A percentile compares a stretch with the other conserved stretches of the same genome.
phyloP scores from a whole-genome alignment of 257 asterid species.

The Thymus quinquecostatus region DNA sequence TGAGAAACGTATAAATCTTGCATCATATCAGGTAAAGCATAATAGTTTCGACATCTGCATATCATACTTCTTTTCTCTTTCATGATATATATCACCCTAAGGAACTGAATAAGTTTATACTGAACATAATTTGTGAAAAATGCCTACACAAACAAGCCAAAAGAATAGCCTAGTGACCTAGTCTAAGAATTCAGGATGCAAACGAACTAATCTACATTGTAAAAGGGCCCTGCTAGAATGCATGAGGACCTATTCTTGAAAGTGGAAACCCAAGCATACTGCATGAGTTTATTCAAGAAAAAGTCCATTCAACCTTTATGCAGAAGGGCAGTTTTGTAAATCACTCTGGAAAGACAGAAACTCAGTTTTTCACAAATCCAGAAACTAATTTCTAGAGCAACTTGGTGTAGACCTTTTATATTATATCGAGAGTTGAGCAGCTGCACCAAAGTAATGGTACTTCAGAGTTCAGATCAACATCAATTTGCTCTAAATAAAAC shows the following conservation, averaged over 20 bases:
- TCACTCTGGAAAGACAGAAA: constrained; percentile 1
- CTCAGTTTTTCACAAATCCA: background rate
- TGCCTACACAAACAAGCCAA: background rate
- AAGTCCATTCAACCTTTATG: background rate
- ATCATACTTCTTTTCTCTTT: background rate
- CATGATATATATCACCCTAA: background rate
- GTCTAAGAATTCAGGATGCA: background rate
- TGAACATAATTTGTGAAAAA: background rate
- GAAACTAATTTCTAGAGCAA: background rate
- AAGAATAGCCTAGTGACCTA: background rate
- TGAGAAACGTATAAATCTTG: background rate
- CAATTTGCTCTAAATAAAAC: background rate
- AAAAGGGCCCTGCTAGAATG: background rate
- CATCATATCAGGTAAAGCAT: background rate
- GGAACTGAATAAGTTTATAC: background rate
- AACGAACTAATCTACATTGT: background rate
- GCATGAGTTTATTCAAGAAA: constrained; percentile 1
- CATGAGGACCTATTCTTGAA: background rate
- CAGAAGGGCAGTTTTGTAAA: background rate
- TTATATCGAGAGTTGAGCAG: background rate
- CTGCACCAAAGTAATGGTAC: background rate
- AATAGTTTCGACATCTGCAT: background rate
- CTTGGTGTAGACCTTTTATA: background rate
- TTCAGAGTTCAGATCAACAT: background rate
- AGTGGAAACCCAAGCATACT: background rate